Evolutionary conservation across 2,329 filamentous ascomycete genomes (phyloP), one percentile per base, ranked within the genome.

Genomic region (Sporothrix humicola): DNA sequence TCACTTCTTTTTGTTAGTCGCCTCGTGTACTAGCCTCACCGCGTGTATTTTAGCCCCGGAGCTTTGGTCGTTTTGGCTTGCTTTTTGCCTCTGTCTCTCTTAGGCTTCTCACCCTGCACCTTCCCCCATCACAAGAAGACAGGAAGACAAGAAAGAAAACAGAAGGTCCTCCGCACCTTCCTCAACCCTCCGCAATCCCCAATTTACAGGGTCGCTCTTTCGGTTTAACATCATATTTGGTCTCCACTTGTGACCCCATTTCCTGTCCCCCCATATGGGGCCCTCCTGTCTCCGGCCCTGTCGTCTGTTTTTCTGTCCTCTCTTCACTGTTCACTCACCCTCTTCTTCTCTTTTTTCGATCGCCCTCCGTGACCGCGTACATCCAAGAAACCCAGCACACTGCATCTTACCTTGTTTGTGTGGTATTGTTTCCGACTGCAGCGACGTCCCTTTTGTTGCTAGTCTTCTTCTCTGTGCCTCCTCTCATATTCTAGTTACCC

Each of bases 161-260:
- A 37, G 10, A 17, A 13, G 7, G 42, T 15, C 52, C 68, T 58
- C 68, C 48, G 66, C 48, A 42, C 66, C 66, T 69, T 54, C 66
- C 66, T 69, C 66, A 15, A 52, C 66, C 69, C 69, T 72, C 69
- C 69, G 46, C 69, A 54, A 42, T 65, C 69, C 69, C 69, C 69
- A 72, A 65, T 72, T 65, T 72, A 65, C 58, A 52, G 69, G 56
- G 56, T 65, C 23, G 42, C 58, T 72, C 58, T 63, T 71, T 72
- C 69, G 69, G 58, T 65, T 72, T 72, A 72, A 65, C 42, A 65
- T 44, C 69, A 63, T 72, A 17, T 44, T 42, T 26, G 4, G 58
- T 72, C 69, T 72, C 69, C 69, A 72, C 69, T 54, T 65, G 69
- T 65, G 58, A 65, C 69, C 58, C 69, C 69, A 72, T 72, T 20